A percentile compares a stretch with the other conserved stretches of the same genome.
These are phyloP conservation scores for Amborella trichopoda DNA, from an alignment of 164 flowering plant genomes.

Conservation along the genomic window DNA sequence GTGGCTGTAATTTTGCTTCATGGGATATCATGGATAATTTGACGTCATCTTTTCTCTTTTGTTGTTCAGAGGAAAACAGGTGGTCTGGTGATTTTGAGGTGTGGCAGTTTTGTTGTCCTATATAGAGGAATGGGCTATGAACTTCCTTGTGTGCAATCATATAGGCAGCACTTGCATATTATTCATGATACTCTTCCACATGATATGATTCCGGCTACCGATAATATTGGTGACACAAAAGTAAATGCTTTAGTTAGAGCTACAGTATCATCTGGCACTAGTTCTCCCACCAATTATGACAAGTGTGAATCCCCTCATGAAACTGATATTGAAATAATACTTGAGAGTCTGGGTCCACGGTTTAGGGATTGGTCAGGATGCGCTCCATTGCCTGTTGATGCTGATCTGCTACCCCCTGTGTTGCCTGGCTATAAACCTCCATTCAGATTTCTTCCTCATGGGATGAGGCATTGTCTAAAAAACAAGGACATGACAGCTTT, in stretches of 20 bases:
- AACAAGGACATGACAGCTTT: conserved; percentile 52
- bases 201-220: conserved; percentile 6
- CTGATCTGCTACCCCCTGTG: conserved; percentile 66
- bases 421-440: conserved; percentile 65
- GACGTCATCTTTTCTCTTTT: not conserved
- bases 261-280: conserved; percentile 10
- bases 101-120: conserved; percentile 74
- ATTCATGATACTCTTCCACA: not conserved
- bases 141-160: conserved; percentile 59
- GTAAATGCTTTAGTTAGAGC: conserved; percentile 6
- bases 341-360: conserved; percentile 79
- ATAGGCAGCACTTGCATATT: conserved; percentile 14
- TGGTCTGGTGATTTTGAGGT: conserved; percentile 89
- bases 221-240: conserved; percentile 7
- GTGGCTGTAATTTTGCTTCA: not conserved
- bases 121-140: conserved; percentile 79
- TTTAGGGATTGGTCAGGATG: conserved; percentile 78
- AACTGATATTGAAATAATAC: conserved; percentile 38
- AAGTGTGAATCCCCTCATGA: conserved; percentile 35
- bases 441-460: conserved; percentile 65
- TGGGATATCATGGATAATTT: not conserved
- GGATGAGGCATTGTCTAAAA: conserved; percentile 32
- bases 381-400: conserved; percentile 82
- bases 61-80: conserved; percentile 71
- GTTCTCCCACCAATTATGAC: conserved; percentile 16